Base-by-base conservation (phyloP, 2,329 filamentous ascomycete genomes). In the Arthrocladium fulminans region DNA sequence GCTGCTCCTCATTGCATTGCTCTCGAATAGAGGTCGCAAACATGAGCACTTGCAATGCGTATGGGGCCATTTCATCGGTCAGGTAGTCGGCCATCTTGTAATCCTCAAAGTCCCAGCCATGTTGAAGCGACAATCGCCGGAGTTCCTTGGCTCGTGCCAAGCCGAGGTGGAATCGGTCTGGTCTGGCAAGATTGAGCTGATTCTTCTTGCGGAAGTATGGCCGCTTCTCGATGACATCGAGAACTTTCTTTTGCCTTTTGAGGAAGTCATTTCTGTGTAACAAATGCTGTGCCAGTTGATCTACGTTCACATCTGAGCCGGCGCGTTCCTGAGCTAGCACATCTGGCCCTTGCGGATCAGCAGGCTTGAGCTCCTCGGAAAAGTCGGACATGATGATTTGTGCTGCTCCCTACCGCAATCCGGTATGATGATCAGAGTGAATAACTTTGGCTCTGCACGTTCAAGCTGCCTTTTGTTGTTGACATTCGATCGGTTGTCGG, bases 11-110 rank as follows among this genome's bases (percentile, higher is more conserved):
- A 47, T 64, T 70, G 6, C 61, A 72, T 55, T 76, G 73, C 55
- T 76, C 72, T 42, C 67, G 63, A 25, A 76, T 62, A n/a, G 73
- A 76, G 3, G 71, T 69, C 56, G 68, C 62, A 53, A 75, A 76
- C 73, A 76, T 76, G 48, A 63, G 63, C 55, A 67, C 65, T 47
- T 76, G 73, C 35, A 78, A 63, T 15, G 52, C 52, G 56, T 73
- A 77, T 3, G 73, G 73, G 30, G 67, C 71, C 53, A 76, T 73
- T 58, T 77, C 73, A 50, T 77, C 73, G 35, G 69, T 69, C 8
- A 77, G 64, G 55, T 76, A 75, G 53, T 70, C 69, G 0, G 70
- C 69, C 69, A 76, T 75, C 42, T 65, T 64, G 49, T 71, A 69
- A 50, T 76, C 73, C n/a, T 73, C 69, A 24, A 64, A 57, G 51